Percentiles rank a stretch among this genome's conserved stretches.
These are phyloP conservation scores for Vitis vinifera DNA, from an alignment of 164 flowering plant species.

Conservation along the genomic window ASM3070453v1 NC_081809.1:2719501-2720000, in stretches of 20 bases:
- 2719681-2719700: constrained; percentile 57
- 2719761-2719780: constrained; percentile 26
- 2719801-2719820: neutral
- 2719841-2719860: no score
- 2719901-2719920: constrained; percentile 38
- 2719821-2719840: neutral
- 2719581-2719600: neutral
- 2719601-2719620: neutral
- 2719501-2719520: constrained; percentile 39
- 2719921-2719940: constrained; percentile 47
- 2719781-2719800: constrained; percentile 33
- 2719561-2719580: constrained; percentile 84
- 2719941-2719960: constrained; percentile 47
- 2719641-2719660: constrained; percentile 1
- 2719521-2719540: constrained; percentile 62
- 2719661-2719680: constrained; percentile 46
- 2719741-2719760: constrained; percentile 29
- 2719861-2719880: constrained; percentile 29
- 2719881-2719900: constrained; percentile 11
- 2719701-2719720: constrained; percentile 64
- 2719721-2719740: constrained; percentile 43
- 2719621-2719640: neutral
- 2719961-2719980: constrained; percentile 48
- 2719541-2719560: constrained; percentile 71
- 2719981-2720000: constrained; percentile 14